These are phyloP conservation scores for Trametes polyzona DNA, from an alignment of 1,284 basidiomycete genomes.

Conservation along the genomic window DNA sequence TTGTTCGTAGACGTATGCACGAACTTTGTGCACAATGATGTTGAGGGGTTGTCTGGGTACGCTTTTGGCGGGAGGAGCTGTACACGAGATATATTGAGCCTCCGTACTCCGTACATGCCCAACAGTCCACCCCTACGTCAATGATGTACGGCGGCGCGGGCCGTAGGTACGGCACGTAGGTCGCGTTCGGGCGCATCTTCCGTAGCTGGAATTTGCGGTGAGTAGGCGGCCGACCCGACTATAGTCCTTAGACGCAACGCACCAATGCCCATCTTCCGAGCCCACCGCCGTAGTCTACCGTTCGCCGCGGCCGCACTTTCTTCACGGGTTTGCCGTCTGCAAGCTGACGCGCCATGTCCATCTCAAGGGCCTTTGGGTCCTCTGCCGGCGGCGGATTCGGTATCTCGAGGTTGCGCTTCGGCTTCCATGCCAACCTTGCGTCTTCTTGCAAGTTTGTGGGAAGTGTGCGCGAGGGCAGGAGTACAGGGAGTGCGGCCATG, in stretches of 20 bases:
- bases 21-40: slow-evolving; percentile 93
- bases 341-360: slow-evolving; percentile 69
- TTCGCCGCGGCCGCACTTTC: slow-evolving; percentile 90
- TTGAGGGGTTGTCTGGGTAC: slow-evolving; percentile 87
- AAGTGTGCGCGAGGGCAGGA: neutral
- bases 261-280: slow-evolving; percentile 86
- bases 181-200: slow-evolving; percentile 76
- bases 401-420: slow-evolving; percentile 17
- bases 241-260: slow-evolving; percentile 34
- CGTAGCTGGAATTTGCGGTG: slow-evolving; percentile 51
- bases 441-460: slow-evolving; percentile 1
- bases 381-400: slow-evolving; percentile 21
- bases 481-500: slow-evolving; percentile 7
- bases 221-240: neutral
- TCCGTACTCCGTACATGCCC: slow-evolving; percentile 24
- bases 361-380: slow-evolving; percentile 52
- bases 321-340: slow-evolving; percentile 80
- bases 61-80: slow-evolving; percentile 93
- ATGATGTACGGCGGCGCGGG: slow-evolving; percentile 85
- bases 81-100: slow-evolving; percentile 31
- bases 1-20: slow-evolving; percentile 99
- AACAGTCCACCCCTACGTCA: slow-evolving; percentile 59
- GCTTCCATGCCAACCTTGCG: slow-evolving; percentile 16
- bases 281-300: slow-evolving; percentile 92
- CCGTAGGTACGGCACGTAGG: slow-evolving; percentile 75